phyloP scores from a whole-genome alignment of 2,329 filamentous ascomycete species.

The Aspergillus calidoustus region DNA sequence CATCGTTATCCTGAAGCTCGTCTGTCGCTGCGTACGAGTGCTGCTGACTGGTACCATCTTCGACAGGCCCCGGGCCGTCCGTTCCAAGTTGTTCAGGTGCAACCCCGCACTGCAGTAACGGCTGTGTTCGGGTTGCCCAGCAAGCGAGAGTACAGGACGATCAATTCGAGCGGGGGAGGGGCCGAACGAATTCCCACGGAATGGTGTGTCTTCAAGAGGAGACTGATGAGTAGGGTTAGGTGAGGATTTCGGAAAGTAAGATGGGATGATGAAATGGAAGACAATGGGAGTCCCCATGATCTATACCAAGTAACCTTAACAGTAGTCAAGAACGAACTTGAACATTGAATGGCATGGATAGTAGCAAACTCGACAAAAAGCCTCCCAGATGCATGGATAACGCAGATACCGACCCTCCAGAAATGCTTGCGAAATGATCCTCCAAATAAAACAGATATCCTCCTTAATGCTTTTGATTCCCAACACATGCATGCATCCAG shows the following conservation, averaged over 20 bases:
- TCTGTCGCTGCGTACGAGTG: no score
- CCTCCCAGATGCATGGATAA: conserved; percentile 44
- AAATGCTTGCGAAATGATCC: conserved; percentile 33
- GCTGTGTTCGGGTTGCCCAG: neutral
- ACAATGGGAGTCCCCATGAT: neutral
- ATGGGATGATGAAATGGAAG: neutral
- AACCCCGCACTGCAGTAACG: conserved; percentile 6
- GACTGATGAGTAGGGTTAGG: neutral
- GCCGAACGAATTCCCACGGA: neutral
- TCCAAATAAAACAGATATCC: conserved; percentile 25
- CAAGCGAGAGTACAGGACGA: neutral
- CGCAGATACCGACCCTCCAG: conserved; percentile 28
- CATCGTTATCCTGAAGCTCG: no score
- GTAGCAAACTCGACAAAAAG: conserved; percentile 27
- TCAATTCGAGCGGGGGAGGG: conserved; percentile 3
- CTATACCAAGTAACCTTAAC: neutral
- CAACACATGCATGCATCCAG: conserved; percentile 41
- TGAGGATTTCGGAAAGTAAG: no score
- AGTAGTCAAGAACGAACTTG: neutral
- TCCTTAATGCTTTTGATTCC: conserved; percentile 34
- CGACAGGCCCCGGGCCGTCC: neutral
- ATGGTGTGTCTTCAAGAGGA: neutral
- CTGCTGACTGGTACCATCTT: neutral
- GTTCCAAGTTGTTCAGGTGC: neutral
- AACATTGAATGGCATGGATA: neutral